Base-by-base conservation (phyloP, 345 rosid genomes). In the Dipteronia sinensis region DNA sequence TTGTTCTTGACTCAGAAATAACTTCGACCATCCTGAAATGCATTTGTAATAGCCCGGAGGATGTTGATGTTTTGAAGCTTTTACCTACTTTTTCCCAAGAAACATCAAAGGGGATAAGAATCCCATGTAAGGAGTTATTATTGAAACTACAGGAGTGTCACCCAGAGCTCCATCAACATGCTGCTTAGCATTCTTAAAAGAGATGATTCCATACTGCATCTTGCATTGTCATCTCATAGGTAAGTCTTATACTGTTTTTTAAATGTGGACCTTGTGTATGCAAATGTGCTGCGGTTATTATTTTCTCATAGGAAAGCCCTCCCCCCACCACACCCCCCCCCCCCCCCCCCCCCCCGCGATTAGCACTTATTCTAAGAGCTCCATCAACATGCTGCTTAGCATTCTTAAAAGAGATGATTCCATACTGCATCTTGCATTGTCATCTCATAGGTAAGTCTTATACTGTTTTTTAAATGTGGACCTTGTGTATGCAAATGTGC, bases 11-110 rank as follows among this genome's bases (percentile, higher is more conserved):
- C 84, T 76, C 82, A 38, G 76, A 82, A 77, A 65, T 88, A 61
- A 82, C 79, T 22, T 71, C 85, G 61, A 88, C 94, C 25, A 84
- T 92, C 76, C 49, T 90, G 86, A 63, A 74, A 31, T 90, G 87
- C 85, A 80, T 92, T 19, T 89, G 86, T 68, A 81, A 83, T 72
- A 83, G 83, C 72, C 76, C 85, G 22, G 49, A 63, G 53, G 84
- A 86, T 80, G 58, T 66, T 74, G 80, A 87, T 56, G 55, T 83
- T 6, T 42, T 78, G 38, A 73, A 73, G 63, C 83, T 76, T 75
- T 82, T 92, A 69, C 92, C 93, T 55, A 65, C 73, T 56, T 83
- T 88, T 80, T 76, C 83, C 34, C 77, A 74, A 69, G 85, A 78
- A 67, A 64, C 40, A 25, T 76, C 82, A 10, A 69, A 74, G 78